phyloP scores from a whole-genome alignment of 495 filamentous ascomycete species.

The Daldinia grandis region DNA sequence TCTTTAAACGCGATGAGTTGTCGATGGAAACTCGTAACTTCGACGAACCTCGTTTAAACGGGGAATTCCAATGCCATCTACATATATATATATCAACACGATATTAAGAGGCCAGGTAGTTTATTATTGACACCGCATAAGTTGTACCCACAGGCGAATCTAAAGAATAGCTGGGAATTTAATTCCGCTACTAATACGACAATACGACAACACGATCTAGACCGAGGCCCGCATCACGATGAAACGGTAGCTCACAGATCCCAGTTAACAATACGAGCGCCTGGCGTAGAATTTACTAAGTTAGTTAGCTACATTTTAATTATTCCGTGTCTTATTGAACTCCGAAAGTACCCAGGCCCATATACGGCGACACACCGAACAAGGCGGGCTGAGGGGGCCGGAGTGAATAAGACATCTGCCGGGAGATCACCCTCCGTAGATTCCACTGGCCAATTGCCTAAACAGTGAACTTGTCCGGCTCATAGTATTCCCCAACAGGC shows the following conservation, averaged over 20 bases:
- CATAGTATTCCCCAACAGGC: neutral
- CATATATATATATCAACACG: neutral
- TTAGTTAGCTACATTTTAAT: neutral
- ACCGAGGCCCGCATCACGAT: slow-evolving; percentile 12
- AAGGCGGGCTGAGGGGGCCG: neutral
- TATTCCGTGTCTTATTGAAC: slow-evolving; percentile 19
- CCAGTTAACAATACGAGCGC: slow-evolving; percentile 1
- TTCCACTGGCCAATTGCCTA: slow-evolving; percentile 30
- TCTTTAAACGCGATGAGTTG: neutral
- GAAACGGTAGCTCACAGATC: slow-evolving; percentile 4
- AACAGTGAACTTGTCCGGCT: slow-evolving; percentile 8
- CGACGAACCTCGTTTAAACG: neutral
- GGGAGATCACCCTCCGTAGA: slow-evolving; percentile 29
- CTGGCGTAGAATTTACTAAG: neutral
- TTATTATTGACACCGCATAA: neutral
- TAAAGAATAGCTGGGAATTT: neutral
- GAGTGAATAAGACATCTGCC: slow-evolving; percentile 15
- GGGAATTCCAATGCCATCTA: neutral
- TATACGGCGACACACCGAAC: neutral
- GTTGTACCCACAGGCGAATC: neutral
- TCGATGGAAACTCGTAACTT: neutral
- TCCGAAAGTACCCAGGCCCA: neutral
- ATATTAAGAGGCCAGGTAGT: neutral
- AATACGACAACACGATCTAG: slow-evolving; percentile 14
- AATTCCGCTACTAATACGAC: neutral